Evolutionary conservation across 345 rosid species (phyloP).

Genomic region (Eucalyptus sp.): DNA sequence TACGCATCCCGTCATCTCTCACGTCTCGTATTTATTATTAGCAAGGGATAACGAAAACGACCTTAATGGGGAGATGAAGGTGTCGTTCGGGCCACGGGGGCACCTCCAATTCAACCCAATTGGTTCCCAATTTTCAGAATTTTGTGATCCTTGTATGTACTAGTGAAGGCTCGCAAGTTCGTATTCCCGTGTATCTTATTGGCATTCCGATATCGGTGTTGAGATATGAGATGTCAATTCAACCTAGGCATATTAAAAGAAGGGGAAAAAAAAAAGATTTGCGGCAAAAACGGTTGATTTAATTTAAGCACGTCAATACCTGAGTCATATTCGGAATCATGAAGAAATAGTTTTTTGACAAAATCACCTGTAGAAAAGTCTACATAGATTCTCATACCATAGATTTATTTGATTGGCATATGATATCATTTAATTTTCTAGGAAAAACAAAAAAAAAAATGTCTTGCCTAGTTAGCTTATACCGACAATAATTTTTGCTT

Average conservation of each 20-base stretch:
- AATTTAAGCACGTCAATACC: accelerated
- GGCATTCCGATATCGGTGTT: not conserved
- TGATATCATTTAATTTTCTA: not conserved
- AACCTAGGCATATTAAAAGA: accelerated
- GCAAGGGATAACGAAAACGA: not conserved
- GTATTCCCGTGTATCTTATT: not conserved
- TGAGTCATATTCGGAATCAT: not conserved
- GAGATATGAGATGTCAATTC: not conserved
- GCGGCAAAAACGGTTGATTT: too few species aligned
- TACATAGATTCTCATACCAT: not conserved
- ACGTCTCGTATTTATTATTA: not conserved
- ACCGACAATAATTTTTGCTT: accelerated
- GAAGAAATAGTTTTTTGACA: not conserved
- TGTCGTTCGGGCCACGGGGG: not conserved
- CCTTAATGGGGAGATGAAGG: not conserved
- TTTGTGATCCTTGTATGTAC: not conserved
- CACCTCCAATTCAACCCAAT: not conserved
- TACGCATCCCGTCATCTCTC: not conserved
- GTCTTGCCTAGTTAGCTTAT: not conserved
- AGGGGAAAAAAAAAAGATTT: not conserved
- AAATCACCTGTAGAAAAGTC: not conserved
- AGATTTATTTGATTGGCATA: not conserved
- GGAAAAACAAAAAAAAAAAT: not conserved
- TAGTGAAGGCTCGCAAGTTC: not conserved
- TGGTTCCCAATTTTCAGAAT: not conserved